Base-by-base conservation (phyloP, 352 stramenopile genomes). In the Globisporangium iwayamae region DNA sequence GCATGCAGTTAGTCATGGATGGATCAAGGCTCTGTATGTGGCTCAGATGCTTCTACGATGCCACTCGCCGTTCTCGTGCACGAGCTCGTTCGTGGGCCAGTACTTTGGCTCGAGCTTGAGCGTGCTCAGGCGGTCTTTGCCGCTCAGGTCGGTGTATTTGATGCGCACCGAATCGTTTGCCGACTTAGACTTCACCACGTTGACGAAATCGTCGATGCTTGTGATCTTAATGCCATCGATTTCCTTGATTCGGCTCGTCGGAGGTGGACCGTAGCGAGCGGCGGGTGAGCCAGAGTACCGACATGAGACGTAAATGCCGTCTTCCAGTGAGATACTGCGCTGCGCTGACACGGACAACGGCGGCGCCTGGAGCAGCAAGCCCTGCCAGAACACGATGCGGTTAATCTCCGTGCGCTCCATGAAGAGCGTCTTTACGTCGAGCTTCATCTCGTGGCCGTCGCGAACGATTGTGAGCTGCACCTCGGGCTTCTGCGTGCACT, bases 381-480 rank as follows among this genome's bases (percentile, higher is more conserved):
- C 93, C 36, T 93, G 87, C 90, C 91, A 98, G 61, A 96, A 92
- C 51, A 98, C 79, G 43, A 98, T 90, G 38, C 91, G 86, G 56
- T 96, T 90, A 46, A 96, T 94, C 69, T 96, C 89, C 4, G 85
- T 93, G 51, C 83, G 83, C 61, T 93, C 77, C 70, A 96, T 75
- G 38, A 83, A 81, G 47, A 93, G 70, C 22, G 87, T 88, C 63
- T 92, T 89, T n/a, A 96, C 72, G 6, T 82, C 60, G 11, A 96
- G 20, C 22, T 84, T 67, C 56, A 84, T 76, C 62, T 93, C 83
- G 8, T 86, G 68, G 13, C 86, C 81, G 59, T 96, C 85, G 25
- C 89, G 82, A n/a, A 96, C 85, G 47, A 97, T 83, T 39, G 87
- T 96, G 18, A 96, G 78, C 63, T 78, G 67, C 28, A 96, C 87